Evolutionary conservation across 257 asterid species (phyloP).

Genomic region (Cruciata laevipes): DNA sequence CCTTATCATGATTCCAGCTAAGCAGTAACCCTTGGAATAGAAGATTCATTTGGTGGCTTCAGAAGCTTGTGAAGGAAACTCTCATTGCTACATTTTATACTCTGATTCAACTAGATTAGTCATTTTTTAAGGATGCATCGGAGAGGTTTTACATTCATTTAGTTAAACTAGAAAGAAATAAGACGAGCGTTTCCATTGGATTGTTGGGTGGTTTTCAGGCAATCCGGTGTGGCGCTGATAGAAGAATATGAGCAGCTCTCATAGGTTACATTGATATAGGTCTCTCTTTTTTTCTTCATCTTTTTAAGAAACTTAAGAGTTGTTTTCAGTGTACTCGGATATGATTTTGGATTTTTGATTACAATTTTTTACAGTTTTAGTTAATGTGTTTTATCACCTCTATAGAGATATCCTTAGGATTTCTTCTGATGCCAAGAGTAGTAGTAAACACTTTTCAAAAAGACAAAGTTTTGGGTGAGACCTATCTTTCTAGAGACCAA

Average conservation of each 20-base stretch:
- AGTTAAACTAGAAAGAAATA: not conserved
- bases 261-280: not conserved
- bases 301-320: too few relatives aligned
- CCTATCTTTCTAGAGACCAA: too few relatives aligned
- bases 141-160: not conserved
- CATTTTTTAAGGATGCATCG: not conserved
- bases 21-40: not conserved
- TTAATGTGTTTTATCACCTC: too few relatives aligned
- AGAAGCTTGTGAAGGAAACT: slow-evolving; percentile 5
- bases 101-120: not conserved
- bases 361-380: not conserved
- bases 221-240: not conserved
- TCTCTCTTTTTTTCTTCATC: too few relatives aligned
- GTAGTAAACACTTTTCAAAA: too few relatives aligned
- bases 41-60: not conserved
- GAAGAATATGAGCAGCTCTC: not conserved
- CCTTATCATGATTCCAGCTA: not conserved
- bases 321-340: too few relatives aligned
- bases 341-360: not conserved
- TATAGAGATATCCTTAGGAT: too few relatives aligned
- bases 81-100: not conserved
- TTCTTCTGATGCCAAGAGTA: too few relatives aligned
- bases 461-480: too few relatives aligned
- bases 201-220: not conserved
- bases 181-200: not conserved